These are phyloP conservation scores for Fusarium luffae DNA, from an alignment of 2,329 filamentous ascomycete genomes.

Conservation along the genomic window DNA sequence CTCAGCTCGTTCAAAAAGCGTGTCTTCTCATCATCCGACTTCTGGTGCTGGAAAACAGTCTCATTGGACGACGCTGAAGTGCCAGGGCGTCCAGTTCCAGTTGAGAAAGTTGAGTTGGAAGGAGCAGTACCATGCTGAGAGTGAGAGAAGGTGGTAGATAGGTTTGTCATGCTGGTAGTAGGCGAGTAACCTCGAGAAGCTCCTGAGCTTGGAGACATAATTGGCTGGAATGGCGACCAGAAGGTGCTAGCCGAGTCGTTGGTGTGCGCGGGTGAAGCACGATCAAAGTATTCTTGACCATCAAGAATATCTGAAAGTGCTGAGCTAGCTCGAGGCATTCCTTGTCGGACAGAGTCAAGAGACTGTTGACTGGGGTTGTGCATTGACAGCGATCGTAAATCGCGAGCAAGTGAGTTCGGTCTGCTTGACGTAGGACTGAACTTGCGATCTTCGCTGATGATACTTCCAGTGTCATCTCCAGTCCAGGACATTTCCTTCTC, in stretches of 20 bases:
- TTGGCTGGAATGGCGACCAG: conserved; percentile 86
- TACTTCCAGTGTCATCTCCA: conserved; percentile 63
- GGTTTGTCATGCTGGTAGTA: conserved; percentile 69
- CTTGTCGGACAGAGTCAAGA: conserved; percentile 75
- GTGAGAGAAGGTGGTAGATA: conserved; percentile 62
- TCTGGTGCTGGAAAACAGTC: conserved; percentile 72
- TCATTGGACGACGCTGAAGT: conserved; percentile 76
- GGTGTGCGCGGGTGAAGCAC: conserved; percentile 74
- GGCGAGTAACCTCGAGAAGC: conserved; percentile 70
- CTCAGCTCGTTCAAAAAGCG: conserved; percentile 82
- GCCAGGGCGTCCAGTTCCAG: conserved; percentile 66
- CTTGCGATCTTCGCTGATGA: conserved; percentile 66
- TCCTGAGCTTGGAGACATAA: conserved; percentile 71
- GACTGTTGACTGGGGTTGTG: conserved; percentile 76
- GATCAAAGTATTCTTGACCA: conserved; percentile 76
- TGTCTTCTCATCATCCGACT: conserved; percentile 74
- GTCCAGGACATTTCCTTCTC: conserved; percentile 61
- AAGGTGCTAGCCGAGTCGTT: conserved; percentile 83
- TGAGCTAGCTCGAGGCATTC: conserved; percentile 65
- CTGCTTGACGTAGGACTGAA: conserved; percentile 55
- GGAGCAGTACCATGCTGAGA: conserved; percentile 55
- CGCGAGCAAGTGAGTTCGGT: conserved; percentile 64
- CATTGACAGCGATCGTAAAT: conserved; percentile 67
- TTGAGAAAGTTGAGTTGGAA: conserved; percentile 60
- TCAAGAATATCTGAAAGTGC: conserved; percentile 74